A percentile compares a stretch with the other conserved stretches of the same genome.
phyloP scores from a whole-genome alignment of 2,329 filamentous ascomycete species.

The Fusarium poae region DNA sequence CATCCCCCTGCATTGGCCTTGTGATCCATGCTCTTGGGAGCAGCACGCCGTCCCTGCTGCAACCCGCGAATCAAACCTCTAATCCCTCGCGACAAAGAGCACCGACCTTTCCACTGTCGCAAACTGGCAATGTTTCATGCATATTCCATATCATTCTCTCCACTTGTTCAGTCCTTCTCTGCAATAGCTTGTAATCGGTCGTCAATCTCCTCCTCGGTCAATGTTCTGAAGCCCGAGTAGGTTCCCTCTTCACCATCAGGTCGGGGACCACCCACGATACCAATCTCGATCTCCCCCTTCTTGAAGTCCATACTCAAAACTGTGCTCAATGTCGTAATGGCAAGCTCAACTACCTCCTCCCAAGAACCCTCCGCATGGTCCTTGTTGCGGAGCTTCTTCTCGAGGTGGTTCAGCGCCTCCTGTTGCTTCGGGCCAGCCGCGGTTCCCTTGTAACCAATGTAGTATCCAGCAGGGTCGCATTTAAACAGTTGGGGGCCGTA shows the following conservation, averaged over 20 bases:
- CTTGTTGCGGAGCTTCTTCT: conserved; percentile 99
- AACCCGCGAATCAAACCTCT: conserved; percentile 41
- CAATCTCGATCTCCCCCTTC: conserved; percentile 98
- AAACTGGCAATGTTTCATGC: conserved; percentile 22
- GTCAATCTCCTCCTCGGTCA: conserved; percentile 98
- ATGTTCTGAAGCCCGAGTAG: conserved; percentile 82
- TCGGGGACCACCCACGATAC: conserved; percentile 91
- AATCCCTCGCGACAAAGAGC: conserved; percentile 20
- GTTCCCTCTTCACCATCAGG: conserved; percentile 86
- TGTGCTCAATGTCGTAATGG: conserved; percentile 93
- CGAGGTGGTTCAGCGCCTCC: conserved; percentile 96
- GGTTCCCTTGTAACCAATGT: conserved; percentile 97
- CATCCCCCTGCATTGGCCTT: conserved; percentile 38
- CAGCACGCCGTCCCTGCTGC: conserved; percentile 33
- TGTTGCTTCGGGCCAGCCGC: conserved; percentile 98
- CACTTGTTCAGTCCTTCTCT: conserved; percentile 86
- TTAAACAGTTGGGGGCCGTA: conserved; percentile 96
- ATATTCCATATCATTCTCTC: conserved; percentile 39
- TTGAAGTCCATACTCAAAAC: conserved; percentile 99
- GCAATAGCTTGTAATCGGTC: conserved; percentile 97
- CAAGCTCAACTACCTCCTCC: conserved; percentile 98
- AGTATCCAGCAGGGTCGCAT: conserved; percentile 98
- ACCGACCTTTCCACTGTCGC: conserved; percentile 26
- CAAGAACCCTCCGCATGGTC: conserved; percentile 90
- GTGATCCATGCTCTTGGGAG: conserved; percentile 41